phyloP scores from a whole-genome alignment of 1,284 basidiomycete species.

The Naganishia sp. region DNA sequence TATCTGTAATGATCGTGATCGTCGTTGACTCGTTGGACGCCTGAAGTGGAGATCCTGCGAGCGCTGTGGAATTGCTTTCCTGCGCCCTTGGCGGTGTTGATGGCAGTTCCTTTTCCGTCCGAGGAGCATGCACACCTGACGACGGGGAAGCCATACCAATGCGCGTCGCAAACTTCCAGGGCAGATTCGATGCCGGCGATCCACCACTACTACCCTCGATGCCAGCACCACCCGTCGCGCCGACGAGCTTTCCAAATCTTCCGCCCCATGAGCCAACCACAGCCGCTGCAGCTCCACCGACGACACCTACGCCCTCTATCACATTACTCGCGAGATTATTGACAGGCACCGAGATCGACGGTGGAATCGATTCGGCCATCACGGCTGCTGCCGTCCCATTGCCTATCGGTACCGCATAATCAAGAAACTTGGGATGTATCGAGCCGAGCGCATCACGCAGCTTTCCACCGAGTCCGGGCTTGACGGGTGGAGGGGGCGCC shows the following conservation, averaged over 20 bases:
- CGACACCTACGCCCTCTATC: slow-evolving; percentile 30
- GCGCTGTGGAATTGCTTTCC: background rate
- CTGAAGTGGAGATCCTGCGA: slow-evolving; percentile 4
- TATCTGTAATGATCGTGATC: slow-evolving; percentile 18
- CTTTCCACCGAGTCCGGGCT: slow-evolving; percentile 49
- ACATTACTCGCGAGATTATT: slow-evolving; percentile 29
- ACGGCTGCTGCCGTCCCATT: slow-evolving; percentile 21
- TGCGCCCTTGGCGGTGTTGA: slow-evolving; percentile 1
- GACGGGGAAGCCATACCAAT: background rate
- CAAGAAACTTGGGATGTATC: slow-evolving; percentile 43
- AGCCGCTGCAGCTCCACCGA: slow-evolving; percentile 33
- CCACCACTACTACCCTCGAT: background rate
- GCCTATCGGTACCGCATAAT: slow-evolving; percentile 32
- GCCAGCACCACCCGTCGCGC: background rate
- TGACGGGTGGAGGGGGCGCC: slow-evolving; percentile 51
- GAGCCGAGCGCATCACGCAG: slow-evolving; percentile 47
- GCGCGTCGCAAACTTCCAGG: slow-evolving; percentile 24
- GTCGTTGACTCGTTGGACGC: slow-evolving; percentile 26
- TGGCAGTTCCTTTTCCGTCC: slow-evolving; percentile 3
- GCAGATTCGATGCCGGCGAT: background rate
- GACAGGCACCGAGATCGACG: slow-evolving; percentile 16
- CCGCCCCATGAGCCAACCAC: slow-evolving; percentile 33
- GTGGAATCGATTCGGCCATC: slow-evolving; percentile 17
- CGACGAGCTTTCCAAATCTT: slow-evolving; percentile 30
- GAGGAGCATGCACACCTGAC: background rate